Evolutionary conservation across 768 basidiomycete genomes (phyloP).

Genomic region (Lyophyllum semitale): DNA sequence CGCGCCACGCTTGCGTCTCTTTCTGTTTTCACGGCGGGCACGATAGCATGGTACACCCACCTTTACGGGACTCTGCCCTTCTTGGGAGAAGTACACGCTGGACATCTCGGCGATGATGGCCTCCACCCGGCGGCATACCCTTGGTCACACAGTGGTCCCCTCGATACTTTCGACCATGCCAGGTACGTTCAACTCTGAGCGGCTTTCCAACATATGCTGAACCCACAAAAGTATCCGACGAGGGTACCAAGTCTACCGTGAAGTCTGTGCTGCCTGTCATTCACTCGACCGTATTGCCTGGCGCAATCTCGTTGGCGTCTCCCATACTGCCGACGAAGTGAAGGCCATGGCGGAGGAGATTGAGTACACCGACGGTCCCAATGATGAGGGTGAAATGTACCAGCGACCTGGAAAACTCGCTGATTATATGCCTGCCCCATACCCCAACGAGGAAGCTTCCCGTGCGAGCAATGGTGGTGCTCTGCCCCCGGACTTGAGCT

Average conservation of each 20-base stretch:
- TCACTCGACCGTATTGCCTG: slow-evolving; percentile 99
- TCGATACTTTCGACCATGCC: slow-evolving; percentile 96
- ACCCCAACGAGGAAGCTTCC: slow-evolving; percentile 98
- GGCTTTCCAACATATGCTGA: slow-evolving; percentile 5
- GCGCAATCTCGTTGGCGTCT: slow-evolving; percentile 98
- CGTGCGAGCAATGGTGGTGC: slow-evolving; percentile 93
- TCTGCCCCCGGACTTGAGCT: slow-evolving; percentile 93
- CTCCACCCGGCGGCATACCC: slow-evolving; percentile 87
- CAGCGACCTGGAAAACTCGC: slow-evolving; percentile 97
- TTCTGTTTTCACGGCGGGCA: slow-evolving; percentile 78
- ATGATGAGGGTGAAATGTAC: slow-evolving; percentile 97
- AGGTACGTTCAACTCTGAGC: slow-evolving; percentile 58
- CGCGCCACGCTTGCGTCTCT: slow-evolving; percentile 75
- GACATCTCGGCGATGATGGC: slow-evolving; percentile 90
- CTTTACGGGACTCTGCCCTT: slow-evolving; percentile 90
- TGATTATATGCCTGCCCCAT: slow-evolving; percentile 93
- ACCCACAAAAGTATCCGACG: slow-evolving; percentile 75
- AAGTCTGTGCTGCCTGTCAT: slow-evolving; percentile 98
- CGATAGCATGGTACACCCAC: slow-evolving; percentile 96
- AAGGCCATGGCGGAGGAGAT: slow-evolving; percentile 94
- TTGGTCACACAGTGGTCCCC: slow-evolving; percentile 85
- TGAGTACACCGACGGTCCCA: slow-evolving; percentile 95
- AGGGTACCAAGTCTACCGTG: slow-evolving; percentile 96
- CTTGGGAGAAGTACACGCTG: slow-evolving; percentile 89
- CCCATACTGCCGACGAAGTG: slow-evolving; percentile 90